Conservation (phyloP, 306 rosid genomes). For the Hippophae rhamnoides region DNA sequence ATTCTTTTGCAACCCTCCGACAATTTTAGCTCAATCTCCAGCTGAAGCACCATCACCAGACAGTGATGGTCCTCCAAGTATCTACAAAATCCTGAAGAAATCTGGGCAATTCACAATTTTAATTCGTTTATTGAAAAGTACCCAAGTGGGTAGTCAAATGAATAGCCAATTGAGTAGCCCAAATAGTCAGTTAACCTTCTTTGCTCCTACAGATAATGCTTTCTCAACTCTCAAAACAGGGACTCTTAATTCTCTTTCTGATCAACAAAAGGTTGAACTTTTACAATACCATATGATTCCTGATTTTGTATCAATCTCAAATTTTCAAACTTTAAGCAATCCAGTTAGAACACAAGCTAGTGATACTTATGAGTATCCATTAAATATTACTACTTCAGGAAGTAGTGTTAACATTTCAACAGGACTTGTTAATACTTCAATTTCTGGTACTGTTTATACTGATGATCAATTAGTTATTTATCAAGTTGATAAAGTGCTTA, state of each 20-base stretch:
- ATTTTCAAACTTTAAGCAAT: slow-evolving; percentile 61
- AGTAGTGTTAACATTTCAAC: slow-evolving; percentile 51
- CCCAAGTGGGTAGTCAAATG: slow-evolving; percentile 52
- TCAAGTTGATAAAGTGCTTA: slow-evolving; percentile 52
- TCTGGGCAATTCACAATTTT: slow-evolving; percentile 46
- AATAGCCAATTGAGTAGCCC: slow-evolving; percentile 44
- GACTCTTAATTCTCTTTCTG: slow-evolving; percentile 47
- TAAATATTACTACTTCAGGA: slow-evolving; percentile 52
- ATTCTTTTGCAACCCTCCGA: too few species aligned
- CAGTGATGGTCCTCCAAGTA: slow-evolving; percentile 35
- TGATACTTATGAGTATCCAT: slow-evolving; percentile 38
- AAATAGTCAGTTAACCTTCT: slow-evolving; percentile 34
- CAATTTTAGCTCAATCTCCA: neutral
- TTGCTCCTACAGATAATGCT: slow-evolving; percentile 55
- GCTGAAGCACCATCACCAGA: slow-evolving; percentile 30
- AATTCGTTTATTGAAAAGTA: slow-evolving; percentile 48
- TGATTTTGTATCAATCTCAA: slow-evolving; percentile 29
- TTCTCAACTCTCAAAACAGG: slow-evolving; percentile 52
- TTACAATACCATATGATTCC: slow-evolving; percentile 61
- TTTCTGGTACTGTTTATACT: slow-evolving; percentile 52
- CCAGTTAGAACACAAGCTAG: slow-evolving; percentile 68
- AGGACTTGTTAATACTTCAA: slow-evolving; percentile 48
- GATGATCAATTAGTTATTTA: slow-evolving; percentile 63
- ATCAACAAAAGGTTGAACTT: slow-evolving; percentile 55
- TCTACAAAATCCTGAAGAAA: slow-evolving; percentile 52